phyloP scores from a whole-genome alignment of 768 basidiomycete species.

The Russula compacta region DNA sequence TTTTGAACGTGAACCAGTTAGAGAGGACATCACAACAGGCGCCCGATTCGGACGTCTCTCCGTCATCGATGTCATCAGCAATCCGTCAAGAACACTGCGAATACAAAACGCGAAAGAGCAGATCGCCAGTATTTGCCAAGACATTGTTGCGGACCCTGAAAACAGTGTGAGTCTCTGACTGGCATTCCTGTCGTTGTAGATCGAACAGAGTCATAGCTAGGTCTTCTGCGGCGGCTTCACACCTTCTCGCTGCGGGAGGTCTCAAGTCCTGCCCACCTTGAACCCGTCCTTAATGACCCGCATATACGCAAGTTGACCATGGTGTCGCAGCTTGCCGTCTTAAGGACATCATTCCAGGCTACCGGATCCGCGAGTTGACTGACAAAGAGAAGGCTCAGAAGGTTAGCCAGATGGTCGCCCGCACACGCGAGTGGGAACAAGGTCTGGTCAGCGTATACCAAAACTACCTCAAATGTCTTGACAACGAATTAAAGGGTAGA shows the following conservation, averaged over 20 bases:
- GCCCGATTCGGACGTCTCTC: slow-evolving; percentile 83
- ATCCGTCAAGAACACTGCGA: slow-evolving; percentile 53
- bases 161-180: slow-evolving; percentile 57
- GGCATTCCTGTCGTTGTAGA: slow-evolving; percentile 1
- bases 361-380: slow-evolving; percentile 85
- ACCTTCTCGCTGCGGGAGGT: slow-evolving; percentile 80
- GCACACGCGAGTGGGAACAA: slow-evolving; percentile 92
- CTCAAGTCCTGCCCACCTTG: slow-evolving; percentile 54
- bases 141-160: slow-evolving; percentile 91
- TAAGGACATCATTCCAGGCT: slow-evolving; percentile 95
- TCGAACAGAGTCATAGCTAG: slow-evolving; percentile 44
- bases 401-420: slow-evolving; percentile 85
- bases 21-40: slow-evolving; percentile 73
- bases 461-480: slow-evolving; percentile 74
- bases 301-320: slow-evolving; percentile 83
- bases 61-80: slow-evolving; percentile 60
- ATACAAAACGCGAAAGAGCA: slow-evolving; percentile 85
- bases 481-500: slow-evolving; percentile 80
- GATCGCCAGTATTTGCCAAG: slow-evolving; percentile 88
- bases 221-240: slow-evolving; percentile 79
- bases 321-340: slow-evolving; percentile 85
- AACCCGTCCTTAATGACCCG: slow-evolving; percentile 68
- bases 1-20: slow-evolving; percentile 24
- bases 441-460: slow-evolving; percentile 86
- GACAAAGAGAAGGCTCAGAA: slow-evolving; percentile 89